Base-by-base conservation (phyloP, 108 stramenopile species). In the Parietichytrium sp. region DNA sequence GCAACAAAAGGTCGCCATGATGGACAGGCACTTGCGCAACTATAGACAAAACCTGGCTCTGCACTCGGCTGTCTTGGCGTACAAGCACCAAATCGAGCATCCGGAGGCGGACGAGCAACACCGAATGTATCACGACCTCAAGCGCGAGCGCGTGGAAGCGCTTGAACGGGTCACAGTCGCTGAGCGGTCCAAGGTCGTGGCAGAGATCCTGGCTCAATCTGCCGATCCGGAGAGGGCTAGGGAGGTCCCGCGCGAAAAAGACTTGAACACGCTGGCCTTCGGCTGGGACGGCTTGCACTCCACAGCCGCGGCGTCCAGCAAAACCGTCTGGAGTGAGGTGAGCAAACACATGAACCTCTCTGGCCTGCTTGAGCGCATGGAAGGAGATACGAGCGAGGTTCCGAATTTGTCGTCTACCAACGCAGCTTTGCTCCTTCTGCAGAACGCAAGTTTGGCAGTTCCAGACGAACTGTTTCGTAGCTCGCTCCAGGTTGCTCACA, bases 21-120 rank as follows among this genome's bases (percentile, higher is more conserved):
- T n/a, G n/a, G n/a, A n/a, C n/a, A n/a, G n/a, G n/a, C n/a, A n/a
- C n/a, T n/a, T 72, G 33, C 61, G 61, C 6, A 8, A 45, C 6
- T 23, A 45, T n/a, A 33, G 61, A 33, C 61, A 72, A 27, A 72
- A 72, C 61, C 10, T 72, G 10, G 61, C 61, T 7, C 20, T 72
- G 61, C 61, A 72, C 16, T 72, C 61, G 33, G 61, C 61, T 10
- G 61, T 72, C 2, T 25, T 72, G n/a, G 61, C 61, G 38, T 72
- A 45, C 61, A 72, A 72, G 42, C 61, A 72, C 61, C 61, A 45
- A 38, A 45, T 72, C 13, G 8, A 72, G 42, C 61, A 72, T 3
- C 61, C 61, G 10, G 6, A 27, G 10, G 61, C 38, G 13, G n/a
- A n/a, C n/a, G n/a, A n/a, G n/a, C n/a, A n/a, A n/a, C n/a, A n/a